These are phyloP conservation scores for Grosmannia clavigera DNA, from an alignment of 2,329 filamentous ascomycete genomes.

Conservation along the genomic window DNA sequence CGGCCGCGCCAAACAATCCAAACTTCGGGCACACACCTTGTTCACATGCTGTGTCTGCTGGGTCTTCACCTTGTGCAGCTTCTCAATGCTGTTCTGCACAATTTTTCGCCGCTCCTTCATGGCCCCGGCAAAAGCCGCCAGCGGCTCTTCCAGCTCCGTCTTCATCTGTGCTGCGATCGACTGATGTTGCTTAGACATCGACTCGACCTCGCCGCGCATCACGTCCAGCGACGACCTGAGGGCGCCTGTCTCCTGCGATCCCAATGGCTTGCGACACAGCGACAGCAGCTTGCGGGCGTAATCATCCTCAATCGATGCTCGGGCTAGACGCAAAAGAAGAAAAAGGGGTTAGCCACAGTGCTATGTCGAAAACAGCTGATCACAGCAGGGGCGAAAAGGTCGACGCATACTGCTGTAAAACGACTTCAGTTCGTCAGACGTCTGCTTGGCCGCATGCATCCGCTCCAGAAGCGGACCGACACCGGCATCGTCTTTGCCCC, in stretches of 20 bases:
- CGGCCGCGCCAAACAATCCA: too few relatives aligned
- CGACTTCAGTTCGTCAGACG: constrained; percentile 80
- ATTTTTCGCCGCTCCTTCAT: constrained; percentile 98
- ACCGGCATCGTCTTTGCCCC: constrained; percentile 97
- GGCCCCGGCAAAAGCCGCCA: constrained; percentile 80
- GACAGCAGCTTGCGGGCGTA: constrained; percentile 82
- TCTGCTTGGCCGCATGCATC: constrained; percentile 89
- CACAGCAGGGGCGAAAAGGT: background rate
- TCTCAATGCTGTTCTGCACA: constrained; percentile 86
- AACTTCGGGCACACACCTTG: constrained; percentile 42
- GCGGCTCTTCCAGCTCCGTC: constrained; percentile 83
- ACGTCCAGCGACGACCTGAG: constrained; percentile 77
- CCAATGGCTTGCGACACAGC: constrained; percentile 76
- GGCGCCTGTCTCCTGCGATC: constrained; percentile 75
- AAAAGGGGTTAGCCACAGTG: too few relatives aligned
- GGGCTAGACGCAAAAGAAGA: constrained; percentile 38
- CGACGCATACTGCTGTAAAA: constrained; percentile 64
- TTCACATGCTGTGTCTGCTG: constrained; percentile 86
- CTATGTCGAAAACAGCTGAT: too few relatives aligned
- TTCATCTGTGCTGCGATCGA: constrained; percentile 91
- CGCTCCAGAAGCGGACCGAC: constrained; percentile 83
- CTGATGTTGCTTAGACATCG: constrained; percentile 88
- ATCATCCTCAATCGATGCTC: constrained; percentile 91
- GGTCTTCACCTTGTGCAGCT: constrained; percentile 82
- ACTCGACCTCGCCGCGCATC: constrained; percentile 77